Base-by-base conservation (phyloP, 169 alveolate species). In the Amoebophrya sp. region DNA sequence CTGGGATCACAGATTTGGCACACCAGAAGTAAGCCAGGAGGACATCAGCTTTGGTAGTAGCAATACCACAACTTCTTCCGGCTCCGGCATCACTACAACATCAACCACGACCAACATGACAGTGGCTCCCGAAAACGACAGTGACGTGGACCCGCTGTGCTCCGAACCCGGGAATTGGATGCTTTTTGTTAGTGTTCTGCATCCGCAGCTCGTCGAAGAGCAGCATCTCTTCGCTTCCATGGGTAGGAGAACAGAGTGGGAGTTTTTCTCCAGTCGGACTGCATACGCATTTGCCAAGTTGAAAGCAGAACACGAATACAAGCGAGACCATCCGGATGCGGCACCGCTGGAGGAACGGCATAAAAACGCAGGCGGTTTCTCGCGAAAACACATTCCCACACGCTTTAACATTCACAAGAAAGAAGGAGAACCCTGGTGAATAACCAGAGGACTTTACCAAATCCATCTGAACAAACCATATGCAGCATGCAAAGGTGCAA, bases 151-250 rank as follows among this genome's bases (percentile, higher is more conserved):
- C n/a, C n/a, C n/a, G n/a, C n/a, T n/a, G n/a, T n/a, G n/a, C n/a
- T n/a, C n/a, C n/a, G n/a, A n/a, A n/a, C n/a, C n/a, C n/a, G n/a
- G n/a, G n/a, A n/a, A n/a, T n/a, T 47, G 65, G 36, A 6, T 65
- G 3, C 83, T 65, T 29, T 36, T 6, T 10, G 83, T 65, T 6
- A 65, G n/a, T 36, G n/a, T 36, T 18, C 83, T 65, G 83, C 83
- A 65, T 18, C 83, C 83, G 33, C 38, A 6, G 2, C 26, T 65
- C 2, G 83, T 65, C 26, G 83, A 1, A 26, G n/a, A 65, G 39
- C 33, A 65, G 83, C 83, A 65, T 18, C 83, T 65, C 83, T 65
- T 29, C 83, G 83, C 83, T 1, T 65, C 83, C 33, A 65, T 65
- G 39, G 83, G 83, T 26, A 29, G 83, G 2, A 1, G 83, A 6